Base-by-base conservation (phyloP, 805 yeast genomes). In the Candida hungchunana region DNA sequence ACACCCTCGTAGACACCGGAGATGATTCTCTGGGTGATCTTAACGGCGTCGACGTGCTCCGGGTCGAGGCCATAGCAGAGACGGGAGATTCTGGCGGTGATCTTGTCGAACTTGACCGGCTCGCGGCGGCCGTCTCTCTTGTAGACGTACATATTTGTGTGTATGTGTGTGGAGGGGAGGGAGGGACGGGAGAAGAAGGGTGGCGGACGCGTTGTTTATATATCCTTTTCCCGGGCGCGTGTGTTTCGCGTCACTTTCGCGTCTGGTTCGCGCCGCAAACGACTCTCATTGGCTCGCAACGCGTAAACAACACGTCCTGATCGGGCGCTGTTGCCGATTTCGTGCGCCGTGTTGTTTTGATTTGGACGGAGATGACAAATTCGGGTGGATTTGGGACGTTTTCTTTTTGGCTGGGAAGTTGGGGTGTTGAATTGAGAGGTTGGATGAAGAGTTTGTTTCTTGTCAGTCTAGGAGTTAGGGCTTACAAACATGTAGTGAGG, bases 1-100 rank as follows among this genome's bases (percentile, higher is more conserved):
- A 93, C 98, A 55, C 97, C 97, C 56, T 87, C 94, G 62, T 90
- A 93, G 38, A 93, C 96, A 60, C 98, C 98, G 11, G 93, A 76
- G 45, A 88, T 89, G 51, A 90, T 94, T 58, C 95, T 76, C 63
- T 93, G 97, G 16, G 98, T 90, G 63, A 93, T 88, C 47, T 93
- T 85, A 37, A 85, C 96, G 24, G 97, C 89, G 58, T 93, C 97
- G 42, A 93, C 89, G 62, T 88, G 96, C 31, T 73, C 75, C 26
- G 95, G 72, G 59, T 90, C 96, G 50, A 93, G 75, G 34, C 97
- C 97, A 58, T 93, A 90, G 53, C 97, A 89, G 44, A 93, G 76
- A 56, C 96, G 83, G 48, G 90, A 83, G 43, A 93, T 84, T 58
- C 94, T 76, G 32, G 97, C 96, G 36, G 97, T 90, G 72, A 93